Evolutionary conservation across 192 early-diverging fungal species (phyloP), one percentile per base, ranked within the genome.

Genomic region (Gaertneriomyces sp.): DNA sequence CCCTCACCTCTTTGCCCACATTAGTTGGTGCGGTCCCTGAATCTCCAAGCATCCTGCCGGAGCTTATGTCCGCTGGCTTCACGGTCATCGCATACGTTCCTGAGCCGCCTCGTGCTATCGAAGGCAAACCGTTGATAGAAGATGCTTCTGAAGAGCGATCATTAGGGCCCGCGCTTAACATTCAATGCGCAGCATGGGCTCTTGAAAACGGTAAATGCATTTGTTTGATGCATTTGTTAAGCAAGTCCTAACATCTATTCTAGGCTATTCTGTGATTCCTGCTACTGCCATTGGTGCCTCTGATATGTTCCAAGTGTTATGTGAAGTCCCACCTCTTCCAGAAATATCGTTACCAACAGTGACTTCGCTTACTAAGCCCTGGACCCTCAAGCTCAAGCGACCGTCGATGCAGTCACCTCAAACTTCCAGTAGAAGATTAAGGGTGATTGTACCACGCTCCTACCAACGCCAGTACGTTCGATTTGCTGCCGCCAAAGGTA

Each of bases 401-500:
- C 20, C 17, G 14, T n/a, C 33, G 9, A 42, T 47, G 11, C 25
- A 43, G 7, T 25, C 53, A 10, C 16, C 8, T 42, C 14, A 47
- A 40, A 50, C 44, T 53, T 39, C 47, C 25, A 41, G 20, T 19
- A 43, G 45, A 19, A 71, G 45, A 16, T 12, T 74, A 8, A 67
- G 67, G 3, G 25, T 75, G 12, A 25, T 64, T 17, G 39, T 75
- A 25, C 74, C 74, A 14, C n/a, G 49, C 5, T 68, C 64, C 11
- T 75, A 72, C 50, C 51, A 75, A 45, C 50, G 61, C 5, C 68
- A 72, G 49, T 75, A 75, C 64, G 53, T 71, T 45, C 47, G 51
- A 12, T 65, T 75, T 39, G 19, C 62, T 10, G 20, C 62, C 7
- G 50, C 62, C 6, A 40, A 43, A 17, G 20, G 62, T 7, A 64